These are phyloP conservation scores for Cynara cardunculus DNA, from an alignment of 129 eudicot genomes.

Conservation along the genomic window DNA sequence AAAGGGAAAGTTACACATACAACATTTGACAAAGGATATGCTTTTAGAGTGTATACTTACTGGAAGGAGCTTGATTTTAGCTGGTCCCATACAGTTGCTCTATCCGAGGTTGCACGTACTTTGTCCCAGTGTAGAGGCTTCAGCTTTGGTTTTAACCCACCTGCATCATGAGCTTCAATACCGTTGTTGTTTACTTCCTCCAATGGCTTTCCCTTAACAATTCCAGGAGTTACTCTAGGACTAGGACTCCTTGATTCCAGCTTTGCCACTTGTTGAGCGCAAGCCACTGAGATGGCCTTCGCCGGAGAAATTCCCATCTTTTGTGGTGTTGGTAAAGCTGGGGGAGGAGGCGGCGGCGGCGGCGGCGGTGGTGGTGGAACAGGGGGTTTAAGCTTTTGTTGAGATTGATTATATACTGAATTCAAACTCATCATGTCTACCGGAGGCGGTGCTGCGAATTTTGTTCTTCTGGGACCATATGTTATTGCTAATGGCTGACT, in stretches of 20 bases:
- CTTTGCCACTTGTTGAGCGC: slow-evolving; percentile 21
- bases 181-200: slow-evolving; percentile 37
- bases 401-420: slow-evolving; percentile 35
- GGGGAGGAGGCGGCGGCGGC: slow-evolving; percentile 34
- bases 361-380: slow-evolving; percentile 56
- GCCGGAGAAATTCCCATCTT: slow-evolving; percentile 26
- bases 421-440: slow-evolving; percentile 61
- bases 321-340: slow-evolving; percentile 22
- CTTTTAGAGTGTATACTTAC: slow-evolving; percentile 46
- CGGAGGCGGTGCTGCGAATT: slow-evolving; percentile 62
- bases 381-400: slow-evolving; percentile 29
- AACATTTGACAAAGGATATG: neutral
- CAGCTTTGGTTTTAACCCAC: slow-evolving; percentile 67
- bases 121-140: slow-evolving; percentile 99
- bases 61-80: slow-evolving; percentile 91
- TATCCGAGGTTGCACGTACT: slow-evolving; percentile 87
- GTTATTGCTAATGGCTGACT: slow-evolving; percentile 36
- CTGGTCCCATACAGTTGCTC: slow-evolving; percentile 99
- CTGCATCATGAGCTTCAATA: slow-evolving; percentile 53
- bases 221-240: slow-evolving; percentile 34
- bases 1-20: neutral
- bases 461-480: slow-evolving; percentile 54
- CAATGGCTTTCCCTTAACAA: slow-evolving; percentile 28
- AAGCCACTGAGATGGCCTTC: slow-evolving; percentile 13
- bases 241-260: slow-evolving; percentile 31